phyloP scores from a whole-genome alignment of 352 stramenopile species.

The Hyaloperonospora brassicae region DNA sequence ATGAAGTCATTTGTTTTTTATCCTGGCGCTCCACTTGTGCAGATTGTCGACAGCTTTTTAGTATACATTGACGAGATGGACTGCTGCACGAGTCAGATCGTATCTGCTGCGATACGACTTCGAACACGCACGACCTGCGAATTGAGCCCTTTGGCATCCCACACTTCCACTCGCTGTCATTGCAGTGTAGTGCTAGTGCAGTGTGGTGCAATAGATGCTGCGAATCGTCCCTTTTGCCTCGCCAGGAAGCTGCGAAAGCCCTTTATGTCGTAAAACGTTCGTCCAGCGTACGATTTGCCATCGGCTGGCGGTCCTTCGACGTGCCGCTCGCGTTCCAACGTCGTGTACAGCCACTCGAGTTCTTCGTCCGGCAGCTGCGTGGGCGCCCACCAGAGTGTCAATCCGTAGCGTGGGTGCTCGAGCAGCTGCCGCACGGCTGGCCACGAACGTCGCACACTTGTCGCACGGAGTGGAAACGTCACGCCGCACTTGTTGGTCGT shows the following conservation, averaged over 20 bases:
- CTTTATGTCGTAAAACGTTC: conserved; percentile 69
- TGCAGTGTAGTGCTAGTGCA: too few relatives aligned
- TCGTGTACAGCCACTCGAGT: conserved; percentile 54
- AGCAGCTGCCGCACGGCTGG: conserved; percentile 36
- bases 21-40: too few relatives aligned
- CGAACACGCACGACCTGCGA: too few relatives aligned
- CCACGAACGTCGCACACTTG: conserved; percentile 54
- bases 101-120: too few relatives aligned
- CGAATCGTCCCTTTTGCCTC: conserved; percentile 10
- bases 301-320: not conserved
- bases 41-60: too few relatives aligned
- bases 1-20: too few relatives aligned
- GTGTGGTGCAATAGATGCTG: too few relatives aligned
- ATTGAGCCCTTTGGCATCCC: too few relatives aligned
- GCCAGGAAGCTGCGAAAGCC: conserved; percentile 51
- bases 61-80: too few relatives aligned
- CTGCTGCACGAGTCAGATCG: too few relatives aligned
- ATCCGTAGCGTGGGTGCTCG: conserved; percentile 32
- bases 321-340: conserved; percentile 32
- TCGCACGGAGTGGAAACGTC: conserved; percentile 60
- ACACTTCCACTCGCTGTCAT: too few relatives aligned
- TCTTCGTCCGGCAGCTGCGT: conserved; percentile 41
- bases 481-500: conserved; percentile 21
- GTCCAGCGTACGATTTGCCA: conserved; percentile 19
- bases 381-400: conserved; percentile 67